These are phyloP conservation scores for Naganishia cerealis DNA, from an alignment of 1,284 basidiomycete species.

Conservation along the genomic window DNA sequence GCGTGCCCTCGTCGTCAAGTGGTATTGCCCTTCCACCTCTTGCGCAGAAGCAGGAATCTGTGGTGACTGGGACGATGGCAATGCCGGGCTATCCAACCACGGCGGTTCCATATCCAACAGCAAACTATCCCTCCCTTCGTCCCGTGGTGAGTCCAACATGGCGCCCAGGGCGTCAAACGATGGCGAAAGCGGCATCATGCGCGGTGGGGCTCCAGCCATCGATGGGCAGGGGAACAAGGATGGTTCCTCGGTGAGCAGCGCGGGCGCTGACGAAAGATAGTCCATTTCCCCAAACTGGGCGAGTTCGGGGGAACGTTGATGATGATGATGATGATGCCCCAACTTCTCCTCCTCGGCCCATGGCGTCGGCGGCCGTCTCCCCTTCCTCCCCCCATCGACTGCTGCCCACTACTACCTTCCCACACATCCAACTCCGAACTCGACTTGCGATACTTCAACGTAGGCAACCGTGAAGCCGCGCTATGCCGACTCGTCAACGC, in stretches of 20 bases:
- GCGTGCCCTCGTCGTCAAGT: too few relatives aligned
- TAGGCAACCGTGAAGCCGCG: conserved; percentile 20
- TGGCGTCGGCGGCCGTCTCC: neutral
- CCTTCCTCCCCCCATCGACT: neutral
- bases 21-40: neutral
- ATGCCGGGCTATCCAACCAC: conserved; percentile 2
- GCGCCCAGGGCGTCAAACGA: conserved; percentile 20
- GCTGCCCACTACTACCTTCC: neutral
- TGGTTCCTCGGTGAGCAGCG: conserved; percentile 9
- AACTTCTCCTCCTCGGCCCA: neutral
- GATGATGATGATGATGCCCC: neutral
- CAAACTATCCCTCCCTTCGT: neutral
- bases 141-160: conserved; percentile 8
- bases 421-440: conserved; percentile 7
- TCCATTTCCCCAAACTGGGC: conserved; percentile 1
- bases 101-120: conserved; percentile 19
- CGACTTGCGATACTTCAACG: conserved; percentile 7
- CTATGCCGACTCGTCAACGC: conserved; percentile 19
- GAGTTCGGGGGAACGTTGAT: conserved; percentile 9
- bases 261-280: neutral
- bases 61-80: neutral
- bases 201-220: neutral
- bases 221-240: neutral
- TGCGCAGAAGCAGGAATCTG: neutral
- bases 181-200: conserved; percentile 9